Evolutionary conservation across 306 rosid genomes (phyloP), one percentile per base, ranked within the genome.

Genomic region (Corylus avellana): DNA sequence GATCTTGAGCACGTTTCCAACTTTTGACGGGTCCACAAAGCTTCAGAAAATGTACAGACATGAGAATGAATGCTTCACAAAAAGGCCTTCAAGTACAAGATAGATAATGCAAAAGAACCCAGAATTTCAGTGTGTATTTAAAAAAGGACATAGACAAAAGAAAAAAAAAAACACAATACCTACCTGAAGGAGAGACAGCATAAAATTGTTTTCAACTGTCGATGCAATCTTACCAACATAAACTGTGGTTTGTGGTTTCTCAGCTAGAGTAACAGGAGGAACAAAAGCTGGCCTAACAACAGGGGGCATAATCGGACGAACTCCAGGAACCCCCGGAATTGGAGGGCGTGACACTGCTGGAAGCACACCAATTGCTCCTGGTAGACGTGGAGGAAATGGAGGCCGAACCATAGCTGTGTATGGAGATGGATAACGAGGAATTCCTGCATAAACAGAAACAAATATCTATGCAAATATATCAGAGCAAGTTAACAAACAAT

Each of bases 1-100:
- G 91, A 90, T 88, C 88, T 84, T 92, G 98, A 76, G 92, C 85
- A 55, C 98, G 97, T 84, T 96, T 96, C 99, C 99, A 96, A 89
- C 88, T 89, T 91, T 93, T 96, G 88, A 96, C 90, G 75, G 92
- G 86, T 84, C 99, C 99, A 80, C 99, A 96, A 44, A 91, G 82
- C 99, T 96, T 69, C 18, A 89, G 18, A 75, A 70, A 82, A 82
- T 72, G 50, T 68, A 57, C 62, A 77, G 74, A 75, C 46, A 72
- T 68, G 39, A 62, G 44, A 72, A 75, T 20, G 25, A 58, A 54
- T 20, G 71, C 79, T 57, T 10, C 32, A 61, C 68, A 55, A 11
- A 79, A 13, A 72, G 56, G 48, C 7, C 48, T 11, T 29, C 47
- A 48, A 74, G 62, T 12, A 35, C 47, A 14, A 59, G 20, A 14